Evolutionary conservation across 2,329 filamentous ascomycete genomes (phyloP).

Genomic region (Trichoderma simmonsii): DNA sequence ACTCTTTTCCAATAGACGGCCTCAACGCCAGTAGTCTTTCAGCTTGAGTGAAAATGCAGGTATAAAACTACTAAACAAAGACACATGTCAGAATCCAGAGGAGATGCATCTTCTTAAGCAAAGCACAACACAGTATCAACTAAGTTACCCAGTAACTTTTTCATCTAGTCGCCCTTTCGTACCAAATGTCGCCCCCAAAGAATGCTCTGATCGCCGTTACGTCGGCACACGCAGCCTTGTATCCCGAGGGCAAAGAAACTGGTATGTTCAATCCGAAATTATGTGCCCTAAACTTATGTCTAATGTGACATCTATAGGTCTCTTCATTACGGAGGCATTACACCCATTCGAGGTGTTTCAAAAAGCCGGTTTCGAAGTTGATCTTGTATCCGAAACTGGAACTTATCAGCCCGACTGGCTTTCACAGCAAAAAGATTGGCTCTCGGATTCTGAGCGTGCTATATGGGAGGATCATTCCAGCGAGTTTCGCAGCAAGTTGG

Average conservation of each 20-base stretch:
- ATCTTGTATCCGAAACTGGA: background rate
- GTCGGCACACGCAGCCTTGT: background rate
- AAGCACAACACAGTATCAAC: background rate
- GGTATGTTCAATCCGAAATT: background rate
- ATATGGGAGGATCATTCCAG: background rate
- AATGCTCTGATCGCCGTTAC: background rate
- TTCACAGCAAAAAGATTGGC: background rate
- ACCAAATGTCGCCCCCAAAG: background rate
- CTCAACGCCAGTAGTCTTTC: background rate
- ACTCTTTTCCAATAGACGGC: background rate
- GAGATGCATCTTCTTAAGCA: background rate
- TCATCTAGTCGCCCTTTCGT: background rate
- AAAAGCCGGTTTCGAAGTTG: background rate
- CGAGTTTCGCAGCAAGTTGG: background rate
- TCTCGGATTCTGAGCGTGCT: background rate
- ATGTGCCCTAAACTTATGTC: background rate
- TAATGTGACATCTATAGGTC: background rate
- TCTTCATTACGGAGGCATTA: background rate
- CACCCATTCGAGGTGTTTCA: background rate
- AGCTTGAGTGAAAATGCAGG: background rate
- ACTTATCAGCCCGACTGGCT: background rate
- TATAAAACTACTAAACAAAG: background rate
- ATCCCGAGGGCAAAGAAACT: background rate
- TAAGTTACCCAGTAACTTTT: background rate
- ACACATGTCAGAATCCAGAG: background rate